These are phyloP conservation scores for Sporothrix schenckii DNA, from an alignment of 2,329 filamentous ascomycete species.

Conservation along the genomic window DNA sequence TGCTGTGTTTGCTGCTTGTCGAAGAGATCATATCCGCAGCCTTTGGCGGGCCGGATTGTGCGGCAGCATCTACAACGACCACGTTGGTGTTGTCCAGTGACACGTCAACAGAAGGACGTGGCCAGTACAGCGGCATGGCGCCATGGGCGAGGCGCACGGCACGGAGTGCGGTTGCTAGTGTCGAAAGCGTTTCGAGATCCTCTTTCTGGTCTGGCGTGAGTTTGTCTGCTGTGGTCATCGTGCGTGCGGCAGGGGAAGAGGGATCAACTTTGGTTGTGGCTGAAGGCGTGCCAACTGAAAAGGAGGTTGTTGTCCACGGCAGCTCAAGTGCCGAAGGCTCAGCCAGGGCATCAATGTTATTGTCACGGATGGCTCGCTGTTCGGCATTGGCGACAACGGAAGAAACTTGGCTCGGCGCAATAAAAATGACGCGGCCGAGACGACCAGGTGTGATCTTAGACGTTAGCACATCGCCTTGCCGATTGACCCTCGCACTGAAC, in stretches of 20 bases:
- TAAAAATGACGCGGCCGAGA: constrained; percentile 56
- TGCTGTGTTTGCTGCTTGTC: too few relatives aligned
- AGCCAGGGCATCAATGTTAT: background rate
- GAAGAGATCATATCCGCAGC: background rate
- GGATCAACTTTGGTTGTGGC: constrained; percentile 1
- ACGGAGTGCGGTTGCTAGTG: constrained; percentile 53
- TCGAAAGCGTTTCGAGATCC: constrained; percentile 53
- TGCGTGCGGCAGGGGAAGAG: constrained; percentile 33
- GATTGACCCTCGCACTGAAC: constrained; percentile 62
- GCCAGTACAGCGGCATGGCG: constrained; percentile 54
- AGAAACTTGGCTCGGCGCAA: constrained; percentile 58
- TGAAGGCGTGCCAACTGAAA: constrained; percentile 44
- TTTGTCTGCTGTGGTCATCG: constrained; percentile 49
- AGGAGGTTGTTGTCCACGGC: constrained; percentile 31
- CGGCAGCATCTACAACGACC: background rate
- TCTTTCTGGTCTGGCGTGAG: constrained; percentile 49
- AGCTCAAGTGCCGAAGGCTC: constrained; percentile 25
- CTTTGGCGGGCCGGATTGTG: background rate
- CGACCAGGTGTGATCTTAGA: constrained; percentile 57
- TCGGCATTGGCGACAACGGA: constrained; percentile 43
- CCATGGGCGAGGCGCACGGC: constrained; percentile 51
- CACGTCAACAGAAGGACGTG: constrained; percentile 50
- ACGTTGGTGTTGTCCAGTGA: constrained; percentile 45
- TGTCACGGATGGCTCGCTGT: constrained; percentile 11
- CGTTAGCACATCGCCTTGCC: constrained; percentile 56